These are phyloP conservation scores for Talaromyces sp. DNA, from an alignment of 2,329 filamentous ascomycete species.

Conservation along the genomic window DNA sequence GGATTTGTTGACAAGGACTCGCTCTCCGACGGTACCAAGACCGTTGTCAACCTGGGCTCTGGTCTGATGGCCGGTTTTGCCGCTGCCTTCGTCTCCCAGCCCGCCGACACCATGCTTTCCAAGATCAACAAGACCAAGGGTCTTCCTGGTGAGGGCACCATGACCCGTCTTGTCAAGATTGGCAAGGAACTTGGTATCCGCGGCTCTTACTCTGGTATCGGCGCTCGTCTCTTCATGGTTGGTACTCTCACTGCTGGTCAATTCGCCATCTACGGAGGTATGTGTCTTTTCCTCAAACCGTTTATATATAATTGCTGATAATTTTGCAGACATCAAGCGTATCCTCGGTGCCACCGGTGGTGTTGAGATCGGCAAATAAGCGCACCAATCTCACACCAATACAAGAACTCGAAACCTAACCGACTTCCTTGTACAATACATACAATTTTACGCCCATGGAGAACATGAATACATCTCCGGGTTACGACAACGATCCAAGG, in stretches of 20 bases:
- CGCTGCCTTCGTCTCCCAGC: slow-evolving; percentile 80
- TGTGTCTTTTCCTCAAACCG: slow-evolving; percentile 1
- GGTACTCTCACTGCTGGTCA: slow-evolving; percentile 73
- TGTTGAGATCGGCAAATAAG: slow-evolving; percentile 60
- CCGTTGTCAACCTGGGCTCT: slow-evolving; percentile 75
- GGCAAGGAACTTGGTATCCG: slow-evolving; percentile 75
- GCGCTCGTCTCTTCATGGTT: slow-evolving; percentile 71
- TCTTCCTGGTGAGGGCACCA: slow-evolving; percentile 77
- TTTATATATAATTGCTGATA: not conserved
- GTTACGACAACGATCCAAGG: not conserved
- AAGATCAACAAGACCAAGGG: slow-evolving; percentile 97
- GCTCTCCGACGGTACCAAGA: slow-evolving; percentile 65
- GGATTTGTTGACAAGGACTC: slow-evolving; percentile 63
- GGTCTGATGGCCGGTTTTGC: slow-evolving; percentile 84
- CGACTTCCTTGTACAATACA: not conserved
- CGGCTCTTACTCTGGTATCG: slow-evolving; percentile 75
- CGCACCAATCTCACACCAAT: not conserved
- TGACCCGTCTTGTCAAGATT: slow-evolving; percentile 79
- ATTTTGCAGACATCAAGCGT: slow-evolving; percentile 55
- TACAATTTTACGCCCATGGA: not conserved
- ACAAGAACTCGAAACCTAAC: not conserved
- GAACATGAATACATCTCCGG: not conserved
- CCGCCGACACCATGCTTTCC: slow-evolving; percentile 87
- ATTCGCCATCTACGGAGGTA: slow-evolving; percentile 78
- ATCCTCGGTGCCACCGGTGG: slow-evolving; percentile 66